phyloP scores from a whole-genome alignment of 1,284 basidiomycete species.

The Grifola frondosa region DNA sequence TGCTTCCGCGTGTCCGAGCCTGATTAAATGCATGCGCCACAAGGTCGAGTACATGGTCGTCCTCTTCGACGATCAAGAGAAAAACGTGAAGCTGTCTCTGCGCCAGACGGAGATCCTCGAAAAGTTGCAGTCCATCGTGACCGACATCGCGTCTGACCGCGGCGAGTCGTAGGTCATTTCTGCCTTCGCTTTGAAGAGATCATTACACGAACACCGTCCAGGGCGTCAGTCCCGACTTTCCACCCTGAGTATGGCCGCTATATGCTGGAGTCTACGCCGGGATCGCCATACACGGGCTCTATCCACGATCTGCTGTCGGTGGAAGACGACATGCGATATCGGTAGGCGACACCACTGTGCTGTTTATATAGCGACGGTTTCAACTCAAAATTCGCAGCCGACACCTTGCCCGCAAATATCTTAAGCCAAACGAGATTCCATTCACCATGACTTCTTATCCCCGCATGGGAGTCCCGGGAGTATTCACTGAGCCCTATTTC shows the following conservation, averaged over 20 bases:
- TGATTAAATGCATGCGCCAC: conserved; percentile 13
- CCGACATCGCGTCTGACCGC: conserved; percentile 63
- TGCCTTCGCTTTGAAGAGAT: conserved; percentile 1
- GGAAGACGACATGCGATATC: conserved; percentile 83
- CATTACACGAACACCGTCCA: conserved; percentile 32
- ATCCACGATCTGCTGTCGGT: conserved; percentile 86
- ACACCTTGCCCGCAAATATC: conserved; percentile 79
- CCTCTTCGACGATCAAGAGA: conserved; percentile 75
- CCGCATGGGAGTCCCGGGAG: conserved; percentile 82
- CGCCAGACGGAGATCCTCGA: conserved; percentile 92
- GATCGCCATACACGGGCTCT: conserved; percentile 88
- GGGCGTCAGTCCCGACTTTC: conserved; percentile 84
- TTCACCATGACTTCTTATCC: conserved; percentile 97
- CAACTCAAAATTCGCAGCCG: conserved; percentile 52
- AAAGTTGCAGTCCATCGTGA: conserved; percentile 72
- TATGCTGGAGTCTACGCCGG: conserved; percentile 99
- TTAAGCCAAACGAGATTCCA: conserved; percentile 86
- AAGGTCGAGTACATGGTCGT: conserved; percentile 98
- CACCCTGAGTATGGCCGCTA: conserved; percentile 98
- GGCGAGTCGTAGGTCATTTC: conserved; percentile 51
- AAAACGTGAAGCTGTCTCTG: conserved; percentile 86
- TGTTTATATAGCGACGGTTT: conserved; percentile 11
- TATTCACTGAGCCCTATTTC: conserved; percentile 91
- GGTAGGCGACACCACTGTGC: conserved; percentile 9
- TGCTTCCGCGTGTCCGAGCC: not conserved